Percentiles rank a stretch among this genome's conserved stretches.
Conservation (phyloP, 2,329 filamentous ascomycete genomes). For the Neofusicoccum sp. region DNA sequence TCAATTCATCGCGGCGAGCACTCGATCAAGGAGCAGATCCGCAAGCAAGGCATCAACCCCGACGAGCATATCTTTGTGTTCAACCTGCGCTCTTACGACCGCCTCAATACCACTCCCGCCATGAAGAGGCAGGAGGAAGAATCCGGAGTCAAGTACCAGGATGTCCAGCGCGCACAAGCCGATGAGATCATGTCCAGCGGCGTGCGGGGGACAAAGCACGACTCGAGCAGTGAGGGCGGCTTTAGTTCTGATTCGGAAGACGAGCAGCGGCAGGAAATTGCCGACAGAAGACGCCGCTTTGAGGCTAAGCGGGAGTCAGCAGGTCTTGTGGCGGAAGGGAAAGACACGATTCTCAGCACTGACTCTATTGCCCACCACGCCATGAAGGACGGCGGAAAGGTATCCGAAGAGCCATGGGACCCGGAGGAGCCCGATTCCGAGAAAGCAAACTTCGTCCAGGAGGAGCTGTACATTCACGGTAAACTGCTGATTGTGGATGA, state of each 20-base stretch:
- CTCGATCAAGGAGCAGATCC: conserved; percentile 81
- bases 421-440: conserved; percentile 69
- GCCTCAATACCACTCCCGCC: conserved; percentile 76
- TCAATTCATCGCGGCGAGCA: conserved; percentile 89
- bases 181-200: conserved; percentile 81
- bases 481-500: conserved; percentile 92
- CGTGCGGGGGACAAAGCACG: conserved; percentile 55
- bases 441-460: conserved; percentile 85
- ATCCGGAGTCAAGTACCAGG: conserved; percentile 79
- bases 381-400: conserved; percentile 67
- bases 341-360: conserved; percentile 50
- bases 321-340: conserved; percentile 29
- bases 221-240: conserved; percentile 28
- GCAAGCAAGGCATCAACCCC: conserved; percentile 72
- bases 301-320: conserved; percentile 43
- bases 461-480: conserved; percentile 92
- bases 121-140: conserved; percentile 74
- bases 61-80: conserved; percentile 84
- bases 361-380: conserved; percentile 73
- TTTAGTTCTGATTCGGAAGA: conserved; percentile 19
- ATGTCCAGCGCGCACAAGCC: conserved; percentile 83
- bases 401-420: conserved; percentile 73
- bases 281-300: conserved; percentile 48
- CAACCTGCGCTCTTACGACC: conserved; percentile 89
- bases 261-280: conserved; percentile 44